These are phyloP conservation scores for Auxenochlorella pyrenoidosa DNA, from an alignment of 139 green algal species.

Conservation along the genomic window DNA sequence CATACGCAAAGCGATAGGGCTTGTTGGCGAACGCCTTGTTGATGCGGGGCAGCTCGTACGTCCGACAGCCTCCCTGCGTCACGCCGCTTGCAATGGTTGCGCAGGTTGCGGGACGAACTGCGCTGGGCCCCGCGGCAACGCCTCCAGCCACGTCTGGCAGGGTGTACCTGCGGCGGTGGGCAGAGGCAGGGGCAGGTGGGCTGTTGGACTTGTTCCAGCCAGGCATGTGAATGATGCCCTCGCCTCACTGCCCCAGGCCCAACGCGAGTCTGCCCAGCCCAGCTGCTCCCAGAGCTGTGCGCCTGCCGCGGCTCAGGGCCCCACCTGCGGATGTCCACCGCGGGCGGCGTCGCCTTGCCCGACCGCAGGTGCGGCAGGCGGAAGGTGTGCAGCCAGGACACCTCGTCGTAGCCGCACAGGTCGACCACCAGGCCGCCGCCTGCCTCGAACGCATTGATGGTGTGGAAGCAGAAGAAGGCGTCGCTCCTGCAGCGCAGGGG, in stretches of 20 bases:
- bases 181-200: too few relatives aligned
- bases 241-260: too few relatives aligned
- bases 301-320: too few relatives aligned
- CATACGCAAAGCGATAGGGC: constrained; percentile 12
- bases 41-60: constrained; percentile 29
- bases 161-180: constrained; percentile 3
- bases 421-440: constrained; percentile 26
- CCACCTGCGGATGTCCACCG: constrained; percentile 14
- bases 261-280: too few relatives aligned
- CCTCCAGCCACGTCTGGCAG: neutral
- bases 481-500: neutral
- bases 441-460: constrained; percentile 37
- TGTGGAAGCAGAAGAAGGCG: constrained; percentile 48
- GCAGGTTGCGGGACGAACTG: neutral
- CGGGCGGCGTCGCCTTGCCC: neutral
- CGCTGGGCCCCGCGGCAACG: neutral
- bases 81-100: neutral
- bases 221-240: too few relatives aligned
- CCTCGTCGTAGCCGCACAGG: constrained; percentile 29
- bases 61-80: neutral
- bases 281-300: neutral
- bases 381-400: neutral
- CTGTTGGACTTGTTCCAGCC: too few relatives aligned
- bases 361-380: constrained; percentile 6
- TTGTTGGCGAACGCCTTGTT: neutral